Evolutionary conservation across 2,329 filamentous ascomycete genomes (phyloP), one percentile per base, ranked within the genome.

Genomic region (Apiospora malaysiana): DNA sequence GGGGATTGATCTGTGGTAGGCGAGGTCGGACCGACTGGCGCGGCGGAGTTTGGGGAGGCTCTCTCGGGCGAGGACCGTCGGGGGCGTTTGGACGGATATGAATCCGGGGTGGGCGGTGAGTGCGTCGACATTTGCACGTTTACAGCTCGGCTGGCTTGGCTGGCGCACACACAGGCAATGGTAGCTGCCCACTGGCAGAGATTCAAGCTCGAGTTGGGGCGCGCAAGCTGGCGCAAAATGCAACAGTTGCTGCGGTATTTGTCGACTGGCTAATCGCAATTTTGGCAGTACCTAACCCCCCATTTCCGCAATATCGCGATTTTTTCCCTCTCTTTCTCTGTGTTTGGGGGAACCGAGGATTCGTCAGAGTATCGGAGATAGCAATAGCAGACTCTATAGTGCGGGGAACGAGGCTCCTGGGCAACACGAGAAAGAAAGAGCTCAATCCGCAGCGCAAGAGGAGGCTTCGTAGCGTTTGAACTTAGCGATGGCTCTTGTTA

Each of bases 21-120:
- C 66, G 80, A 82, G 66, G 74, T 71, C 37, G 79, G 80, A 27
- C 82, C 81, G 77, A 78, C 78, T 71, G 77, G 80, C 7, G 81
- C 78, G 40, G 74, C 73, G 4, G 83, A 84, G n/a, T 78, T 75
- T 1, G 83, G 83, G 42, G 83, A 85, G 65, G 79, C 80, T 69
- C 80, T 83, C 72, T 85, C 84, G 43, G 87, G 85, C 25, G 88
- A 88, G 56, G 82, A 83, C 76, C 86, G 87, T 73, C 88, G 86
- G 73, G 85, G 83, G 75, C 89, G 88, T 81, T 91, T 91, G 76
- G 83, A 81, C 59, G 88, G 87, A 75, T 88, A 84, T 59, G 83
- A 79, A 75, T 81, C 82, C 75, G 86, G 85, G 70, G 86, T 86
- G 70, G 85, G 83, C 77, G 86, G 85, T 71, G 83, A 82, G 75